Evolutionary conservation across 73 alveolate species (phyloP).

Genomic region (Paramecium bursaria): DNA sequence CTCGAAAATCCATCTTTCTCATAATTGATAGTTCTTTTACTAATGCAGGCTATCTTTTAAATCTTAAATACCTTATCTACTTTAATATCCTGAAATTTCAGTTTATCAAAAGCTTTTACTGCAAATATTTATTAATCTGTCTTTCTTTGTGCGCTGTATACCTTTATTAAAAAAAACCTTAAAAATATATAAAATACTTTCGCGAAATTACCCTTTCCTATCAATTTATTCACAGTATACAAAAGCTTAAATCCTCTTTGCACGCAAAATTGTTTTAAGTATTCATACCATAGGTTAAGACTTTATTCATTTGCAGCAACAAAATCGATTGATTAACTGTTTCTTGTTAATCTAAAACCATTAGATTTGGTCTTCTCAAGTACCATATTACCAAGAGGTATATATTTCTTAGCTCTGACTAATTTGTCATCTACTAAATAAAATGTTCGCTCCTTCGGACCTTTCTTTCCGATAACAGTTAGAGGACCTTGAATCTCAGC

Average conservation of each 20-base stretch:
- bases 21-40: slow-evolving; percentile 65
- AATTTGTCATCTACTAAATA: slow-evolving; percentile 17
- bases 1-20: slow-evolving; percentile 68
- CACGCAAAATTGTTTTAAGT: slow-evolving; percentile 57
- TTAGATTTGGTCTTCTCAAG: slow-evolving; percentile 34
- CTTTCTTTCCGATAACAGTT: not conserved
- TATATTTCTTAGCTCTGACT: not conserved
- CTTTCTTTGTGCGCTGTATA: slow-evolving; percentile 56
- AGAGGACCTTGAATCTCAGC: slow-evolving; percentile 8
- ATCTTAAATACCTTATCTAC: slow-evolving; percentile 58
- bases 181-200: slow-evolving; percentile 28
- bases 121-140: slow-evolving; percentile 45
- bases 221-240: slow-evolving; percentile 50
- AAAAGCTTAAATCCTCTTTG: slow-evolving; percentile 53
- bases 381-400: slow-evolving; percentile 21
- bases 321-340: slow-evolving; percentile 58
- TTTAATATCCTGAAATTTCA: slow-evolving; percentile 58
- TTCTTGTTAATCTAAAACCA: slow-evolving; percentile 60
- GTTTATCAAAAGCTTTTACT: slow-evolving; percentile 70
- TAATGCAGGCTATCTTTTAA: slow-evolving; percentile 57
- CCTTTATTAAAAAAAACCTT: not conserved
- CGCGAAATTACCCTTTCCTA: slow-evolving; percentile 70
- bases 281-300: slow-evolving; percentile 59
- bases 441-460: not conserved
- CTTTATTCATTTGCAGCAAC: slow-evolving; percentile 62